A percentile compares a stretch with the other conserved stretches of the same genome.
Evolutionary conservation across 1,284 basidiomycete species (phyloP).

Genomic region (Phellinidium pouzarii): DNA sequence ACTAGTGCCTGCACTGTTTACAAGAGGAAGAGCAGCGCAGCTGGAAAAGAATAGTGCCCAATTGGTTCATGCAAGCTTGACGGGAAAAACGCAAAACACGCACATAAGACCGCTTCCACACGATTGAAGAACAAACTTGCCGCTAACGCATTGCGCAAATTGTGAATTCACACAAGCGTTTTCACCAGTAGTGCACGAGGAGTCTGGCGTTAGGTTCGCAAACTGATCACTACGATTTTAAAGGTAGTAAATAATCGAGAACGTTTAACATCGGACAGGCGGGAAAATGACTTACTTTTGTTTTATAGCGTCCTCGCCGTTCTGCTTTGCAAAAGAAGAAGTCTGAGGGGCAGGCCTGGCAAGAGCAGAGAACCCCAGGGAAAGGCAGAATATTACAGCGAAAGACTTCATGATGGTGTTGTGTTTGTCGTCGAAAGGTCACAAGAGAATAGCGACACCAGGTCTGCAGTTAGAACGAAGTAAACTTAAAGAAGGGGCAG

Average conservation of each 20-base stretch:
- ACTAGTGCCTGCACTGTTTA: conserved; percentile 40
- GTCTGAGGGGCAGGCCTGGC: conserved; percentile 33
- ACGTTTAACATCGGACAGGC: too few relatives aligned
- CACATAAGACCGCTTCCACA: conserved; percentile 38
- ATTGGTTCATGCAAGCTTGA: neutral
- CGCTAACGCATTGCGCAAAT: conserved; percentile 36
- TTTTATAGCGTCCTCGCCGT: conserved; percentile 48
- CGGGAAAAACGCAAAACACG: conserved; percentile 22
- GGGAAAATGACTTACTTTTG: conserved; percentile 37
- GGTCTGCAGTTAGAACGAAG: conserved; percentile 4
- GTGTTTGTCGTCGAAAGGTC: neutral
- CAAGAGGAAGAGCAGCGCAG: conserved; percentile 43
- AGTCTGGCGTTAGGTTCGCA: conserved; percentile 29
- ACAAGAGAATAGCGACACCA: conserved; percentile 9
- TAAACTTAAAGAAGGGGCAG: neutral
- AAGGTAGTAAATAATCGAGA: too few relatives aligned
- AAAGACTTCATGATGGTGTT: conserved; percentile 10
- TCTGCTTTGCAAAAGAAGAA: conserved; percentile 35
- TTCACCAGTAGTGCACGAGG: conserved; percentile 32
- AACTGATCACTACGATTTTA: conserved; percentile 38
- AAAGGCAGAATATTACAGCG: conserved; percentile 15
- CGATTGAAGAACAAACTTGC: conserved; percentile 28
- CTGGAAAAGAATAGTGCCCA: conserved; percentile 5
- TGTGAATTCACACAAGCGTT: conserved; percentile 32
- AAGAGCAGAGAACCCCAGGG: conserved; percentile 30